Evolutionary conservation across 495 filamentous ascomycete genomes (phyloP).

Genomic region (Talaromyces thailandensis): DNA sequence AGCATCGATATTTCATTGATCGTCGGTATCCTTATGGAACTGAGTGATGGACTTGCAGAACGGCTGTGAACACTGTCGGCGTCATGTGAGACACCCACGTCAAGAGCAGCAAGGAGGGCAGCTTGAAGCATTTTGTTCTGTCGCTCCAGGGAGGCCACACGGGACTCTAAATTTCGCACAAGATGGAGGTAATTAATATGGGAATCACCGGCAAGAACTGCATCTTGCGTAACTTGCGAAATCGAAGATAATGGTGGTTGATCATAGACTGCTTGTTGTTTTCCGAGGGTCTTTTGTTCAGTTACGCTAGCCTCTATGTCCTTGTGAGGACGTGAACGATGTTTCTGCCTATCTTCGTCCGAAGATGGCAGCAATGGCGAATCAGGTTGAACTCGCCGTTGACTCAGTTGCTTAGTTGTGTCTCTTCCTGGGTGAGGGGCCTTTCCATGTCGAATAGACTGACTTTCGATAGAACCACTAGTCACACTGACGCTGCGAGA

Average conservation of each 20-base stretch:
- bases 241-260: background rate
- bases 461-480: constrained; percentile 1
- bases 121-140: constrained; percentile 40
- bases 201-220: background rate
- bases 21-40: constrained; percentile 1
- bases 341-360: constrained; percentile 22
- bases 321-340: background rate
- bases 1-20: constrained; percentile 2
- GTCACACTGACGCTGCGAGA: constrained; percentile 6
- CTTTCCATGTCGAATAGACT: background rate
- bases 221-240: background rate
- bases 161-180: constrained; percentile 22
- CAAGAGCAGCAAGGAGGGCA: constrained; percentile 32
- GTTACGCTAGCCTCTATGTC: background rate
- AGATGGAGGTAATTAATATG: background rate
- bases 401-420: background rate
- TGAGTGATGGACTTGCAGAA: constrained; percentile 1
- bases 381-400: constrained; percentile 12
- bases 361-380: constrained; percentile 31
- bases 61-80: constrained; percentile 1
- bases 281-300: background rate
- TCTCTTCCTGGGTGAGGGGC: background rate
- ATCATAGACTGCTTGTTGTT: background rate
- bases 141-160: constrained; percentile 31
- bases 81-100: constrained; percentile 9